Conservation (phyloP, 805 yeast species). For the Myxozyma mucilagina region DNA sequence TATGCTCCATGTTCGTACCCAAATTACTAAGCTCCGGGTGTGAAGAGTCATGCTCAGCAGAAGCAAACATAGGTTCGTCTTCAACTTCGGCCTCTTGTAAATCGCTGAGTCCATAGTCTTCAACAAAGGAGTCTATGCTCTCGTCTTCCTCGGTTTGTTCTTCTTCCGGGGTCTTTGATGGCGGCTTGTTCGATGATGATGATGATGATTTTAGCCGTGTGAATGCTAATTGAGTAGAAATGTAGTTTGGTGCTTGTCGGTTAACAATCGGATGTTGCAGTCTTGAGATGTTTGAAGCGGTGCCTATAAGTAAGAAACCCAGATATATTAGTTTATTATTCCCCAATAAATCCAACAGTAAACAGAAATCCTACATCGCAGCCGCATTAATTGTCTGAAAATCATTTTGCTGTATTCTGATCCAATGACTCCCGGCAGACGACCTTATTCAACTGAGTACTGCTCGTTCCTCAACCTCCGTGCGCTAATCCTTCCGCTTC, state of each 20-base stretch:
- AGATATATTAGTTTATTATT: neutral
- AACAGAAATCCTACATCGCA: constrained; percentile 3
- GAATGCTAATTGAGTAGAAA: neutral
- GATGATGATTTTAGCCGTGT: neutral
- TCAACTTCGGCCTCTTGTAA: constrained; percentile 26
- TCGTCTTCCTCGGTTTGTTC: neutral
- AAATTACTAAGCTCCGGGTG: neutral
- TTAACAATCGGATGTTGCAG: neutral
- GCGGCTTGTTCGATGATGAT: neutral
- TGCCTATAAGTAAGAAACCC: neutral
- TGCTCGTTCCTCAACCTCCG: neutral
- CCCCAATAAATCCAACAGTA: neutral
- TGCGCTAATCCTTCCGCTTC: no score
- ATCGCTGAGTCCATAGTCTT: constrained; percentile 1
- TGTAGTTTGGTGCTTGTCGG: neutral
- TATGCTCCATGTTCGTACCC: neutral
- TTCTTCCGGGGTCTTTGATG: neutral
- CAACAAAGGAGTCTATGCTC: neutral
- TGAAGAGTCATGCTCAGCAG: constrained; percentile 7
- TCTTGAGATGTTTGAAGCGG: neutral
- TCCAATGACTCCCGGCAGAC: neutral
- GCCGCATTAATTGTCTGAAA: constrained; percentile 6
- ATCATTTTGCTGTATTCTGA: constrained; percentile 2
- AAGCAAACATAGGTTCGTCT: constrained; percentile 25
- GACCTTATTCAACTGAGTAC: neutral